Evolutionary conservation across 106 monocot genomes (phyloP).

Genomic region (Allium sativum): DNA sequence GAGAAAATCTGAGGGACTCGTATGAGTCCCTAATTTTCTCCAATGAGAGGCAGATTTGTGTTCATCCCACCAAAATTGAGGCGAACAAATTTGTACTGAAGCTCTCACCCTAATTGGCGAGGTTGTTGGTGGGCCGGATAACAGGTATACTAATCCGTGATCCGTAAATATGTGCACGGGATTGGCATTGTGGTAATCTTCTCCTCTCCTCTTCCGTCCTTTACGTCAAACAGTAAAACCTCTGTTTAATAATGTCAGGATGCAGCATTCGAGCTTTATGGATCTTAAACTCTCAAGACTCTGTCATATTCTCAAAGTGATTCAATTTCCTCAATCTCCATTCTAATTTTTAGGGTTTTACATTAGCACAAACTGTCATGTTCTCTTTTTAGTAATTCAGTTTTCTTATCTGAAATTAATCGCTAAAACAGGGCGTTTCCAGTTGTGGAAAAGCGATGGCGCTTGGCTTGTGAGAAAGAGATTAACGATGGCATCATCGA

Average conservation of each 20-base stretch:
- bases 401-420: neutral
- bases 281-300: constrained; percentile 63
- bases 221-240: too few relatives aligned
- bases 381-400: neutral
- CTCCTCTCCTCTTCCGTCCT: too few relatives aligned
- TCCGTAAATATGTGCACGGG: too few relatives aligned
- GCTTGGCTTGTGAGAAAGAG: constrained; percentile 45
- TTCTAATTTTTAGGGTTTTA: neutral
- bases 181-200: too few relatives aligned
- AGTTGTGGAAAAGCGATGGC: constrained; percentile 89
- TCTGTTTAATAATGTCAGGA: constrained; percentile 16
- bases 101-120: too few relatives aligned
- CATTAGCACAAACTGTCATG: neutral
- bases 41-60: too few relatives aligned
- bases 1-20: too few relatives aligned
- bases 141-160: too few relatives aligned
- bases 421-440: constrained; percentile 61
- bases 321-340: neutral
- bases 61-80: too few relatives aligned
- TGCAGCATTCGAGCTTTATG: constrained; percentile 85
- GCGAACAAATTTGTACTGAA: too few relatives aligned
- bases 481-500: neutral
- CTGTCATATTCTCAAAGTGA: constrained; percentile 86
- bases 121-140: too few relatives aligned
- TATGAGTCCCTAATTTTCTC: too few relatives aligned